A percentile compares a stretch with the other conserved stretches of the same genome.
These are phyloP conservation scores for Aspergillus unguis DNA, from an alignment of 2,329 filamentous ascomycete species.

Conservation along the genomic window DNA sequence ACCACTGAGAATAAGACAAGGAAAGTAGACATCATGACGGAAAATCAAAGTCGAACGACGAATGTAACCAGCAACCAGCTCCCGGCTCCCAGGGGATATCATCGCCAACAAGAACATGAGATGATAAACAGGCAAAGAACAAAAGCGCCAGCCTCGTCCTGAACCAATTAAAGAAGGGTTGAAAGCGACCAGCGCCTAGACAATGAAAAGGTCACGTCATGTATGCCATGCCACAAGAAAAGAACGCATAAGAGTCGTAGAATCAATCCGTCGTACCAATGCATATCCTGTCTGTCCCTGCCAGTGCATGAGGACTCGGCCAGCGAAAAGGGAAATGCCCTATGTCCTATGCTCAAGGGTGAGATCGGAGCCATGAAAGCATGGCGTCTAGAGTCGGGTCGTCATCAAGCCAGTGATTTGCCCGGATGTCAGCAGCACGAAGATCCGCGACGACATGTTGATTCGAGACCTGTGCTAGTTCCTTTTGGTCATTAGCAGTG, in stretches of 20 bases:
- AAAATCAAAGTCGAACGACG: slow-evolving; percentile 6
- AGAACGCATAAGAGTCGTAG: slow-evolving; percentile 5
- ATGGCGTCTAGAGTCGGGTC: slow-evolving; percentile 57
- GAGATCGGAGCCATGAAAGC: slow-evolving; percentile 42
- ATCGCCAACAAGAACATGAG: slow-evolving; percentile 13
- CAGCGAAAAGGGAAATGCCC: too few species aligned
- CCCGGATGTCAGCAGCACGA: slow-evolving; percentile 52
- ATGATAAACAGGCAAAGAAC: slow-evolving; percentile 2
- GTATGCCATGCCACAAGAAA: slow-evolving; percentile 13
- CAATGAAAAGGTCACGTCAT: not conserved
- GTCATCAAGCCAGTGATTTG: slow-evolving; percentile 61
- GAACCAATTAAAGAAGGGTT: not conserved
- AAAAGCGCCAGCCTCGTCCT: slow-evolving; percentile 3
- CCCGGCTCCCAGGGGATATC: slow-evolving; percentile 17
- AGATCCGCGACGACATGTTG: slow-evolving; percentile 55
- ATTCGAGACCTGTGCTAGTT: slow-evolving; percentile 57
- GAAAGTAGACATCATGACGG: not conserved
- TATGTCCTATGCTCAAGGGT: slow-evolving; percentile 22
- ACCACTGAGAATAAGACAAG: slow-evolving; percentile 1
- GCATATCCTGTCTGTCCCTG: not conserved
- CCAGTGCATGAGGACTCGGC: too few species aligned
- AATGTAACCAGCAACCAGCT: slow-evolving; percentile 12
- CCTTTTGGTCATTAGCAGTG: slow-evolving; percentile 38
- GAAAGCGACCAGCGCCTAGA: slow-evolving; percentile 19
- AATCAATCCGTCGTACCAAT: slow-evolving; percentile 6